Evolutionary conservation across 306 rosid genomes (phyloP).

Genomic region (Castanea crenata): DNA sequence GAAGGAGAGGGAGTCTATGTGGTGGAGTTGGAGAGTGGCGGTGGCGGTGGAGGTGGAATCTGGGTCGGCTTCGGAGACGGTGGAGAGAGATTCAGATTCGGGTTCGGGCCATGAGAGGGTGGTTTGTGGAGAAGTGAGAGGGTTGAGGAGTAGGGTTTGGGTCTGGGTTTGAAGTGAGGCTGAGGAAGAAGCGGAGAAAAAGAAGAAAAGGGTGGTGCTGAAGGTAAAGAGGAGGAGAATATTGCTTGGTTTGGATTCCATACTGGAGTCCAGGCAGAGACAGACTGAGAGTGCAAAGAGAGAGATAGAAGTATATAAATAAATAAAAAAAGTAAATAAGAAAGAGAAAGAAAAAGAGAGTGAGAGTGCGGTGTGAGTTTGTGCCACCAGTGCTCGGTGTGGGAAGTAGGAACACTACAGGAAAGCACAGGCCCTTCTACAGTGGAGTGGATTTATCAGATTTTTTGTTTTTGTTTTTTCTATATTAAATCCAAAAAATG

Average conservation of each 20-base stretch:
- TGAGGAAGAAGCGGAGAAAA: slow-evolving; percentile 34
- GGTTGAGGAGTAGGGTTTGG: slow-evolving; percentile 34
- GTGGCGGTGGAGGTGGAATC: slow-evolving; percentile 17
- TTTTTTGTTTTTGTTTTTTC: no score
- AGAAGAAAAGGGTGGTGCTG: slow-evolving; percentile 20
- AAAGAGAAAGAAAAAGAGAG: not conserved
- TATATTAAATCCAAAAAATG: no score
- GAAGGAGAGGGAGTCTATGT: slow-evolving; percentile 56
- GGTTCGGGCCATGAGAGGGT: slow-evolving; percentile 50
- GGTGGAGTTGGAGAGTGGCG: slow-evolving; percentile 52
- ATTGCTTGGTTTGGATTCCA: slow-evolving; percentile 35
- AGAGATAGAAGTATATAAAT: not conserved
- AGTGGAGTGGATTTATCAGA: no score
- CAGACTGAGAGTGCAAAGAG: no score
- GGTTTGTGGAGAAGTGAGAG: slow-evolving; percentile 45
- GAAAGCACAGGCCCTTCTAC: no score
- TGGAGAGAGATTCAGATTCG: slow-evolving; percentile 9
- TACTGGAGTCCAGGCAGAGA: not conserved
- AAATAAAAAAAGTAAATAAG: no score
- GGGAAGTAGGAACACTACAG: no score
- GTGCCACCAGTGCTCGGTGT: no score
- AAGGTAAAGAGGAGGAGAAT: slow-evolving; percentile 14
- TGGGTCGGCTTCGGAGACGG: slow-evolving; percentile 17
- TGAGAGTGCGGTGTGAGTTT: no score
- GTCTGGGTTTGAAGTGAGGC: slow-evolving; percentile 33